Evolutionary conservation across 768 basidiomycete genomes (phyloP), one percentile per base, ranked within the genome.

Genomic region (Boletellus ananas): DNA sequence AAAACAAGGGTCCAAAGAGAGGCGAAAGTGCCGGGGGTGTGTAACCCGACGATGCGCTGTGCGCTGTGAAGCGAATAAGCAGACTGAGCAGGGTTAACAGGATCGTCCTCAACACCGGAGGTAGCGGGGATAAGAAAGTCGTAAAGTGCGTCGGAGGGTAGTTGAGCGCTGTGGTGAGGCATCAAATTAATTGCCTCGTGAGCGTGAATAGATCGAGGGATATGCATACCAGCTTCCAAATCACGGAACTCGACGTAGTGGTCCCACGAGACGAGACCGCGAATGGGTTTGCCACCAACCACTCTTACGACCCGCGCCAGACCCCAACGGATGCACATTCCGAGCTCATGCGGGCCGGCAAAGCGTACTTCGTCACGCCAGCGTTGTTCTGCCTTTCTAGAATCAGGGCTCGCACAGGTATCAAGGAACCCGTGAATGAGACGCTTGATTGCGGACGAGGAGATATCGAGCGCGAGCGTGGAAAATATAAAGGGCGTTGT

Each of bases 401-500:
- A 67, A 7, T 50, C 66, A 49, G 48, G 69, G 55, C 60, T 47
- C 64, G 52, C 27, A 58, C 84, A 86, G 5, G 81, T 83, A 36
- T 76, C 72, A n/a, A 96, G 69, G 70, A 94, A 97, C 6, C 84
- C 72, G n/a, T 81, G 76, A 52, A 95, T 84, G 47, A 97, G 79
- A 43, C 85, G 74, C 58, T 79, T 84, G 59, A 92, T 82, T 29
- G 83, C 79, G n/a, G 82, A 72, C 6, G 83, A 72, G 37, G 83
- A 87, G 36, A 94, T 76, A 61, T 96, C 94, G 52, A 97, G 81
- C 14, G 93, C 93, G 57, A 87, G 81, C 25, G 81, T 83, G 34
- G 90, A 90, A 73, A 97, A 95, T 54, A 97, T 84, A 70, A 96
- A 86, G 18, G 94, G 94, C 3, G 90, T 92, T 17, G 86, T 85